Evolutionary conservation across 1,284 basidiomycete species (phyloP), one percentile per base, ranked within the genome.

Genomic region (Sporisorium iseilematis-ciliati): DNA sequence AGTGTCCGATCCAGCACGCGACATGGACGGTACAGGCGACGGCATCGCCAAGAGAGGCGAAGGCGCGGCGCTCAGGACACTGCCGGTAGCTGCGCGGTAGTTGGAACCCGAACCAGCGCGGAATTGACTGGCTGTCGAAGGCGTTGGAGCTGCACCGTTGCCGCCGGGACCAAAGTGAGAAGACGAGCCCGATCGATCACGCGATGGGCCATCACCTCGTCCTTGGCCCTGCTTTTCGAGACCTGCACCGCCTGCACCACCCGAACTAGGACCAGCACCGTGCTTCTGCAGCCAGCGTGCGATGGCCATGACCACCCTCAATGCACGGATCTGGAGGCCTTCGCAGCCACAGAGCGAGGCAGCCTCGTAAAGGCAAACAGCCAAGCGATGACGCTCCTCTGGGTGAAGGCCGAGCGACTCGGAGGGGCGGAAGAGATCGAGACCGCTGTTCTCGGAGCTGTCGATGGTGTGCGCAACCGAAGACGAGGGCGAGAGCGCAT

Each of bases 311-410:
- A 81, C 77, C 41, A 71, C 74, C 18, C 81, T 58, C 25, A 83
- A 57, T 3, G 82, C 79, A 90, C 94, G 89, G 76, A 96, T 94
- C 82, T 96, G 93, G 57, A 97, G 87, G 79, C 92, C 92, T 75
- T 93, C 90, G 85, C 92, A 93, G 77, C 91, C 92, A 82, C 94
- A 95, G 10, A 97, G 87, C 1, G 94, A 94, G 6, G 95, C 94
- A 7, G 96, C 93, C 84, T 96, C 94, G 84, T 96, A 95, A 26
- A 97, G 92, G 43, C 92, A 93, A 10, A 95, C 92, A 14, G 92
- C 93, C 8, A 91, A 93, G 8, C 90, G 92, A 43, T 92, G 92
- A 25, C 97, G 86, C 18, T 92, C 90, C 35, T 91, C 89, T 12
- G 81, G 61, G 25, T 73, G 64, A 18, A 75, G 55, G 7, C 69